Percentiles rank a stretch among this genome's conserved stretches.
Evolutionary conservation across 2,329 filamentous ascomycete species (phyloP).

Genomic region (Aspergillus sp.): DNA sequence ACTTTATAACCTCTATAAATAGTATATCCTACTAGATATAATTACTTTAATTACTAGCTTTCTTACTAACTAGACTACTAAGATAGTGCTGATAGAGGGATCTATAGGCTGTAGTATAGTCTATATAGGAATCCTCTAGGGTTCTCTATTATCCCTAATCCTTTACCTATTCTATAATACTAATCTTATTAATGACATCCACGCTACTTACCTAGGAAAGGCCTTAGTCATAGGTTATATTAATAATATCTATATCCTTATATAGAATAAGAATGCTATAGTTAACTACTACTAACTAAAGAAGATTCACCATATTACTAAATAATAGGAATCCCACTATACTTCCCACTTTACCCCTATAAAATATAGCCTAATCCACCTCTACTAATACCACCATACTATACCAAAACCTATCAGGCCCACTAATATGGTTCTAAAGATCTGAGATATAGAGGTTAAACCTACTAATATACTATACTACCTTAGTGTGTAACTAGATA

Average conservation of each 20-base stretch:
- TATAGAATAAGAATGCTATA: neutral
- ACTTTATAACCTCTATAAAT: too few relatives aligned
- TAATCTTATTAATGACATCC: conserved; percentile 8
- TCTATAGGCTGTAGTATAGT: neutral
- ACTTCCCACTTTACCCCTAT: neutral
- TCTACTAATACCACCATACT: neutral
- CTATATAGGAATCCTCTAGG: conserved; percentile 2
- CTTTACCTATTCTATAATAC: conserved; percentile 24
- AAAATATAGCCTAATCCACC: neutral
- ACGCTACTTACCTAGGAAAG: neutral
- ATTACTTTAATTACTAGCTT: conserved; percentile 16
- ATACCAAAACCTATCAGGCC: neutral
- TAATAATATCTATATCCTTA: neutral
- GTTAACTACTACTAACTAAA: neutral
- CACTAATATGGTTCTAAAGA: neutral
- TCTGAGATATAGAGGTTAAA: neutral
- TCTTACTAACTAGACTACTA: conserved; percentile 2
- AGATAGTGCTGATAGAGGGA: neutral
- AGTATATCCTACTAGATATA: conserved; percentile 8
- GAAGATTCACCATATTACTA: neutral
- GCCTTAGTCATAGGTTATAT: neutral
- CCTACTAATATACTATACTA: neutral
- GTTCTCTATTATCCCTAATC: conserved; percentile 17
- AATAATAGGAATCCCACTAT: neutral
- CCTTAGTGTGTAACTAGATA: neutral